phyloP scores from a whole-genome alignment of 306 rosid species.

The Prinsepia uniflora region DNA sequence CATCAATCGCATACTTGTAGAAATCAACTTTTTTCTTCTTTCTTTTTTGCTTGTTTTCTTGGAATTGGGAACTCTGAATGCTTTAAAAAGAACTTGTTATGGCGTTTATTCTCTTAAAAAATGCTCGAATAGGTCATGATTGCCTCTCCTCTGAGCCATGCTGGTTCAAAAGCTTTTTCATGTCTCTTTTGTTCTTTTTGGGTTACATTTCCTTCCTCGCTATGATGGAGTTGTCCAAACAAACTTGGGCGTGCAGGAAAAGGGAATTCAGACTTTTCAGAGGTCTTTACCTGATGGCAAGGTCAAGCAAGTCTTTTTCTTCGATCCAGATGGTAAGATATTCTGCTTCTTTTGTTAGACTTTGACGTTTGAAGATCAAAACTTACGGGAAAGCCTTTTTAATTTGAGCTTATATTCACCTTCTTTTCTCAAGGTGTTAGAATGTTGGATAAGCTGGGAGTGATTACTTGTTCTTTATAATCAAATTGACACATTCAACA shows the following conservation, averaged over 20 bases:
- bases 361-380: not conserved
- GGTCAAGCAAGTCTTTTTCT: conserved; percentile 75
- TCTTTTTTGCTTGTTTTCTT: not conserved
- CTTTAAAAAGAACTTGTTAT: not conserved
- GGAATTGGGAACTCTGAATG: not conserved
- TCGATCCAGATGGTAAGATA: conserved; percentile 81
- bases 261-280: conserved; percentile 60
- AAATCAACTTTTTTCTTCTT: not conserved
- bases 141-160: not conserved
- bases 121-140: not conserved
- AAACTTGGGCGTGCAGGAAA: conserved; percentile 50
- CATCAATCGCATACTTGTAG: not conserved
- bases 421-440: not conserved
- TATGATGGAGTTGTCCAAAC: not conserved
- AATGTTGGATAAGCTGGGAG: not conserved
- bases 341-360: not conserved
- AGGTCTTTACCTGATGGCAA: conserved; percentile 55
- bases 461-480: not conserved
- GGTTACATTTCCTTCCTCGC: not conserved
- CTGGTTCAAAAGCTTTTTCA: not conserved
- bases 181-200: not conserved
- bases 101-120: not conserved
- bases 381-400: not conserved
- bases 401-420: not conserved
- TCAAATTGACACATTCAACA: not conserved